phyloP scores from a whole-genome alignment of 176 grass and related monocot species.

The Oryza meyeriana region DNA sequence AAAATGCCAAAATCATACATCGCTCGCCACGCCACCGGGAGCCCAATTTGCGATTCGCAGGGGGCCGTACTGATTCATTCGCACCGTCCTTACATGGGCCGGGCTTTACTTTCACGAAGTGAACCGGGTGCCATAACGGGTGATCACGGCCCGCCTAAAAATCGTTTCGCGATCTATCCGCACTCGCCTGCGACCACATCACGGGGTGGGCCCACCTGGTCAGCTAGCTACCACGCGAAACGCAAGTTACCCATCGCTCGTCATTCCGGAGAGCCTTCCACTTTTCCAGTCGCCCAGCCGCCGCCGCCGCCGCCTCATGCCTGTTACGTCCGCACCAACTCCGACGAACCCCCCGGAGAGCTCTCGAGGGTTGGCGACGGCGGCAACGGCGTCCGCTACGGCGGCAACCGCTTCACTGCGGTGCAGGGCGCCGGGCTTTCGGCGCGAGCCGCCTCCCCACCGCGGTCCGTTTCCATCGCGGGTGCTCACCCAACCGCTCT shows the following conservation, averaged over 20 bases:
- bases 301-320: conserved; percentile 30
- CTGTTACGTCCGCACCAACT: neutral
- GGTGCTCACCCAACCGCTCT: conserved; percentile 44
- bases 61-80: neutral
- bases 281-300: conserved; percentile 24
- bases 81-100: neutral
- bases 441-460: conserved; percentile 16
- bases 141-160: neutral
- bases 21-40: neutral
- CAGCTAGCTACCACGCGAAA: conserved; percentile 16
- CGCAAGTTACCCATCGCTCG: conserved; percentile 17
- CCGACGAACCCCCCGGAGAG: neutral
- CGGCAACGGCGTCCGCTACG: conserved; percentile 57
- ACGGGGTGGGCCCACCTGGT: conserved; percentile 8
- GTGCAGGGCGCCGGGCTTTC: conserved; percentile 30
- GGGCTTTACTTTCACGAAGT: neutral
- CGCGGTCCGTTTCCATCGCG: conserved; percentile 48
- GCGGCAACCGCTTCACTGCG: conserved; percentile 53
- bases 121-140: neutral
- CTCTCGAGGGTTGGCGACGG: conserved; percentile 56
- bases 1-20: neutral
- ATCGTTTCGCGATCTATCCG: neutral
- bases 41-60: too few species aligned
- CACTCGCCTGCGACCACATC: neutral
- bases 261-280: conserved; percentile 14